Evolutionary conservation across 2,329 filamentous ascomycete genomes (phyloP).

Genomic region (Fusarium cyanostomum): DNA sequence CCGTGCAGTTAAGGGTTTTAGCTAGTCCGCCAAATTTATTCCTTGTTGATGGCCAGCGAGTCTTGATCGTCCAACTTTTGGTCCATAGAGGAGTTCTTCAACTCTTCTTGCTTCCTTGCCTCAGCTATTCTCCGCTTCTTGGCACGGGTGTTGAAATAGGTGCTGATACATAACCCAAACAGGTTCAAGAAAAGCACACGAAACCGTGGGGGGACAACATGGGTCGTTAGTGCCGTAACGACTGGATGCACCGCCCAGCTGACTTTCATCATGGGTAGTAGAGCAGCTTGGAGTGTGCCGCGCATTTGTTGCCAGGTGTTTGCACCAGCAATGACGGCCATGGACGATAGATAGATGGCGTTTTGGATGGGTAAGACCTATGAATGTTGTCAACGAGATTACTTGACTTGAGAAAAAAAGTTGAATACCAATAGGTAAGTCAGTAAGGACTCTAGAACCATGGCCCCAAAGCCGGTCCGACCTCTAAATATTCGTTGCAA

Average conservation of each 20-base stretch:
- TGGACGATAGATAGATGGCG: slow-evolving; percentile 17
- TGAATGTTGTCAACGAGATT: no score
- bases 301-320: slow-evolving; percentile 10
- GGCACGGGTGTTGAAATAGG: background rate
- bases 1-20: no score
- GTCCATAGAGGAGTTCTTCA: background rate
- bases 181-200: background rate
- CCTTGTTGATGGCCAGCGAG: no score
- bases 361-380: slow-evolving; percentile 26
- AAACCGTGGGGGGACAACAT: background rate
- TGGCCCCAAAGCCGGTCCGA: background rate
- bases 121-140: background rate
- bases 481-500: slow-evolving; percentile 6
- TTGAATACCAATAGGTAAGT: background rate
- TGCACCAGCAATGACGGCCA: slow-evolving; percentile 24
- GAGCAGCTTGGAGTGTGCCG: slow-evolving; percentile 3
- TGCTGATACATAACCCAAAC: background rate
- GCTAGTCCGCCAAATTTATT: no score
- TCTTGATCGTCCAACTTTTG: no score
- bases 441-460: background rate
- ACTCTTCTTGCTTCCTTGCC: background rate
- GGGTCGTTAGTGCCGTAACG: background rate
- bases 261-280: slow-evolving; percentile 17
- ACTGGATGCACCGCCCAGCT: slow-evolving; percentile 18
- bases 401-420: no score